A percentile compares a stretch with the other conserved stretches of the same genome.
These are phyloP conservation scores for Aspergillus sp. DNA, from an alignment of 2,329 filamentous ascomycete genomes.

Conservation along the genomic window DNA sequence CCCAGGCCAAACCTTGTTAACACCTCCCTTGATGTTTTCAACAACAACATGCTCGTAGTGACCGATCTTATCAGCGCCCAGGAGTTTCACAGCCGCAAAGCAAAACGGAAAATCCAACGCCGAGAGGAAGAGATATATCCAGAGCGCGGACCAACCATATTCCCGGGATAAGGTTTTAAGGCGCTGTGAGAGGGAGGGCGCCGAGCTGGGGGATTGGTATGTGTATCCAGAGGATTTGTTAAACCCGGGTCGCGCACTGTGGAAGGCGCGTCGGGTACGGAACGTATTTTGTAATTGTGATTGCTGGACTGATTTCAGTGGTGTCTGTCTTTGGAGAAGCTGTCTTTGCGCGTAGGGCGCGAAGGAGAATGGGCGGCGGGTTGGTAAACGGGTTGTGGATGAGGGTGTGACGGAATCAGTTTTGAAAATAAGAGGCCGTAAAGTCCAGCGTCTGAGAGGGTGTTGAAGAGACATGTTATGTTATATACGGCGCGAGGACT, in stretches of 20 bases:
- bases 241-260: slow-evolving; percentile 12
- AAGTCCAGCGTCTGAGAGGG: slow-evolving; percentile 23
- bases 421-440: slow-evolving; percentile 3
- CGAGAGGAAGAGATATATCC: slow-evolving; percentile 83
- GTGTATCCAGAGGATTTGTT: slow-evolving; percentile 12
- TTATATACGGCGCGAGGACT: not conserved
- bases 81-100: slow-evolving; percentile 78
- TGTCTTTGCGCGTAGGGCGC: not conserved
- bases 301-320: not conserved
- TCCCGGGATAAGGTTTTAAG: slow-evolving; percentile 84
- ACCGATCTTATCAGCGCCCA: slow-evolving; percentile 85
- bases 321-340: not conserved
- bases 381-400: not conserved
- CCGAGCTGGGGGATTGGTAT: slow-evolving; percentile 19
- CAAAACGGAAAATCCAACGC: slow-evolving; percentile 93
- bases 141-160: slow-evolving; percentile 90
- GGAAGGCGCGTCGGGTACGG: slow-evolving; percentile 27
- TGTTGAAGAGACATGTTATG: slow-evolving; percentile 13
- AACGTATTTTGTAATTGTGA: not conserved
- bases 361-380: slow-evolving; percentile 8
- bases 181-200: slow-evolving; percentile 63
- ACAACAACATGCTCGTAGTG: slow-evolving; percentile 47
- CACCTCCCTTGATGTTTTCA: slow-evolving; percentile 34
- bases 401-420: not conserved
- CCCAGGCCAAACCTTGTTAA: slow-evolving; percentile 40